Evolutionary conservation across 257 asterid species (phyloP).

Genomic region (Petrea volubilis): DNA sequence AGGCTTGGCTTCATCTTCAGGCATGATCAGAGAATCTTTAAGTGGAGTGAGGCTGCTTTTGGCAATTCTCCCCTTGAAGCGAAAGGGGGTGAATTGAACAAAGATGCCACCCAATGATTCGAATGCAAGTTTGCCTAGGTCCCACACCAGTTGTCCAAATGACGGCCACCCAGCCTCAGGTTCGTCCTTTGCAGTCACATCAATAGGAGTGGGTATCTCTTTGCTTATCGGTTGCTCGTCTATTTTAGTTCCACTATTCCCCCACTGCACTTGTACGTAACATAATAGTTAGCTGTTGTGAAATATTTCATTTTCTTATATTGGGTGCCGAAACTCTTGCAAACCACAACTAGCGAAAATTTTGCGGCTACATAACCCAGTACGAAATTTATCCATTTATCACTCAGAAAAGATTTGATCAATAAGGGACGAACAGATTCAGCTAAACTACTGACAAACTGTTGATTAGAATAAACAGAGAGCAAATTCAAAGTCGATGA

Average conservation of each 20-base stretch:
- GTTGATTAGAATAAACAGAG: background rate
- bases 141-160: conserved; percentile 74
- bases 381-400: background rate
- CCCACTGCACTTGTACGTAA: conserved; percentile 47
- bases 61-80: conserved; percentile 29
- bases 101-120: conserved; percentile 59
- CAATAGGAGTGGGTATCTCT: conserved; percentile 44
- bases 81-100: conserved; percentile 48
- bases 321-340: background rate
- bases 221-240: conserved; percentile 46
- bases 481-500: conserved; percentile 1
- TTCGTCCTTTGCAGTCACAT: conserved; percentile 50
- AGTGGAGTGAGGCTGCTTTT: conserved; percentile 72
- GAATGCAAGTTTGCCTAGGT: conserved; percentile 60
- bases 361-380: background rate
- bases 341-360: background rate
- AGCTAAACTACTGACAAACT: no score
- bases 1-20: conserved; percentile 73
- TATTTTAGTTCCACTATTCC: conserved; percentile 28
- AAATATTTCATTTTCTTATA: background rate
- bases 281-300: background rate
- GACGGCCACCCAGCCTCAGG: conserved; percentile 90
- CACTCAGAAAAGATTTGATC: background rate
- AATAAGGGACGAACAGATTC: no score
- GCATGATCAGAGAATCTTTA: conserved; percentile 82